A percentile compares a stretch with the other conserved stretches of the same genome.
These are phyloP conservation scores for Boletus rex-veris DNA, from an alignment of 768 basidiomycete species.

Conservation along the genomic window DNA sequence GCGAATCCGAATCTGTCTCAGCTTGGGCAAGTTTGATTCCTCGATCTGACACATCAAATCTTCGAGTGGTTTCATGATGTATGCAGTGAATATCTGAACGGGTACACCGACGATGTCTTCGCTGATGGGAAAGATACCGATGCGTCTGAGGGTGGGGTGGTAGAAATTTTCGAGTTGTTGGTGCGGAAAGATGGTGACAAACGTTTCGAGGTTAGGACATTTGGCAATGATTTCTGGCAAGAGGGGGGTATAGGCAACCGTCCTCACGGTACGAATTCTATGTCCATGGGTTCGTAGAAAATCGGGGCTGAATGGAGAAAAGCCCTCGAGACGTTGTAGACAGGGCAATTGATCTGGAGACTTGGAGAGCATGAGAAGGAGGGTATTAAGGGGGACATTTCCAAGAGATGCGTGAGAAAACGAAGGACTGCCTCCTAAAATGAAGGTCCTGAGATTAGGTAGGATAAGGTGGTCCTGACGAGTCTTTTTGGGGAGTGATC, in stretches of 20 bases:
- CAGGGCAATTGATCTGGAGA: conserved; percentile 36
- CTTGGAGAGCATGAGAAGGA: conserved; percentile 37
- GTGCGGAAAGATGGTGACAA: conserved; percentile 38
- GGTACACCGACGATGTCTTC: conserved; percentile 39
- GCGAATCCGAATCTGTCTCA: conserved; percentile 39
- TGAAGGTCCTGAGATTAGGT: conserved; percentile 40
- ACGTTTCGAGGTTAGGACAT: conserved; percentile 41
- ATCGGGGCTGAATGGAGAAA: conserved; percentile 39
- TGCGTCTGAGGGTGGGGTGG: conserved; percentile 40
- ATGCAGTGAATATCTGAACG: conserved; percentile 33
- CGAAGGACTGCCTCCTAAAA: conserved; percentile 35
- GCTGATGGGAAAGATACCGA: conserved; percentile 42
- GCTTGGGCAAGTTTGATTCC: conserved; percentile 30
- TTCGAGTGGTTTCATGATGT: conserved; percentile 42
- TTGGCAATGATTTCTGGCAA: conserved; percentile 36
- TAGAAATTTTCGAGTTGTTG: conserved; percentile 33
- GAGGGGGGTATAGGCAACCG: conserved; percentile 33
- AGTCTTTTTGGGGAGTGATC: conserved; percentile 25
- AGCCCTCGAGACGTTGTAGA: conserved; percentile 42
- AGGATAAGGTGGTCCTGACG: conserved; percentile 28
- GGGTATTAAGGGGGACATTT: conserved; percentile 38
- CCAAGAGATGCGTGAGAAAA: conserved; percentile 34
- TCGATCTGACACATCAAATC: conserved; percentile 38
- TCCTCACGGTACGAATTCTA: conserved; percentile 41
- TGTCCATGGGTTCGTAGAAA: conserved; percentile 41